A percentile compares a stretch with the other conserved stretches of the same genome.
phyloP scores from a whole-genome alignment of 1,284 basidiomycete genomes.

The Microbotryomycetes sp. region DNA sequence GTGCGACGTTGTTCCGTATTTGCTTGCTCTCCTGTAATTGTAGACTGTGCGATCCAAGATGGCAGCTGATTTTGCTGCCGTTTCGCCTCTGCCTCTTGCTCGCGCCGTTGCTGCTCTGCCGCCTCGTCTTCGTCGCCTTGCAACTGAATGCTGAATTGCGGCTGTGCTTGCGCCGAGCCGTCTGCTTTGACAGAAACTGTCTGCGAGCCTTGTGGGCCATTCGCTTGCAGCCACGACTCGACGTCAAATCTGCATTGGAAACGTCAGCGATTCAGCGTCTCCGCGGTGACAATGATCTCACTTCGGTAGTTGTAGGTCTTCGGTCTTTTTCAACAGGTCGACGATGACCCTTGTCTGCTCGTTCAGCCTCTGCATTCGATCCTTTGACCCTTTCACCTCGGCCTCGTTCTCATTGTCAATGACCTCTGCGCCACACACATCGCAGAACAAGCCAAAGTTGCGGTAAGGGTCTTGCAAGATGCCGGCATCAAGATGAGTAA shows the following conservation, averaged over 20 bases:
- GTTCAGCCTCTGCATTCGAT: conserved; percentile 93
- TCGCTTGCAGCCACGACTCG: conserved; percentile 55
- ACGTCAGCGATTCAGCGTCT: background rate
- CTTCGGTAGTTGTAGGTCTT: conserved; percentile 75
- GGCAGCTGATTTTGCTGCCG: conserved; percentile 82
- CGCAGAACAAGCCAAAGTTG: conserved; percentile 59
- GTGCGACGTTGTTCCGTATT: conserved; percentile 19
- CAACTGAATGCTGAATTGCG: conserved; percentile 33
- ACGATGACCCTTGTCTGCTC: conserved; percentile 79
- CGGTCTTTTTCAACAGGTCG: conserved; percentile 78
- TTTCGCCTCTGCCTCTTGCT: conserved; percentile 42
- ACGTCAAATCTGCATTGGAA: conserved; percentile 61
- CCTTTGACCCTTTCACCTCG: conserved; percentile 72
- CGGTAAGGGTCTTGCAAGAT: conserved; percentile 63
- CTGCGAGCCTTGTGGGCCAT: conserved; percentile 44
- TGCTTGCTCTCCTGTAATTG: conserved; percentile 84
- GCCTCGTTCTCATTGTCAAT: conserved; percentile 87
- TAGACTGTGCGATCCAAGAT: conserved; percentile 88
- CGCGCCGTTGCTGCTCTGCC: conserved; percentile 50
- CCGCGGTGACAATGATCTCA: conserved; percentile 41
- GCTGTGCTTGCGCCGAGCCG: conserved; percentile 28
- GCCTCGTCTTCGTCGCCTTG: conserved; percentile 44
- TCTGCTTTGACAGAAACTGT: conserved; percentile 37
- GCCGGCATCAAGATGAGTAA: conserved; percentile 77
- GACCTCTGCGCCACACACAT: conserved; percentile 59